These are phyloP conservation scores for Flaveria floridana DNA, from an alignment of 140 eudicot species.

Conservation along the genomic window DNA sequence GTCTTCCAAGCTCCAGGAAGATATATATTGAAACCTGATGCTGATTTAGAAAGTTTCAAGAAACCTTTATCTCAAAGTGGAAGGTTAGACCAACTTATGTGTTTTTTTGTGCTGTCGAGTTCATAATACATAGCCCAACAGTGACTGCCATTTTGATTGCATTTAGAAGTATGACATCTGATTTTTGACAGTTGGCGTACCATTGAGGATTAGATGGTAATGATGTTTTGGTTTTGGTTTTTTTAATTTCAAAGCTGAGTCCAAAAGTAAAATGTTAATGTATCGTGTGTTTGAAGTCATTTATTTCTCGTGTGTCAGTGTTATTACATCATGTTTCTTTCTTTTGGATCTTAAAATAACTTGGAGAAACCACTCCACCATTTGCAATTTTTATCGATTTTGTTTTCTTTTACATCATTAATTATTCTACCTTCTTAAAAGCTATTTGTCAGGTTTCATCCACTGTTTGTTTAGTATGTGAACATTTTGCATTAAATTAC, in stretches of 20 bases:
- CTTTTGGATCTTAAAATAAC: not conserved
- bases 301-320: not conserved
- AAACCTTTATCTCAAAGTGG: conserved; percentile 51
- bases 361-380: not conserved
- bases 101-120: not conserved
- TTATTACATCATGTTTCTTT: not conserved
- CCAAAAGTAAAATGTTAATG: not conserved
- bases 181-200: not conserved
- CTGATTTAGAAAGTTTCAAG: conserved; percentile 56
- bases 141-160: conserved; percentile 11
- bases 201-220: not conserved
- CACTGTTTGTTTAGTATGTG: not conserved
- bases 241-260: not conserved
- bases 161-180: not conserved
- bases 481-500: not conserved
- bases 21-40: conserved; percentile 69
- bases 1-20: conserved; percentile 71
- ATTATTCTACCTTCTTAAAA: not conserved
- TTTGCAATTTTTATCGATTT: too few species aligned
- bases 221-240: not conserved
- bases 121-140: not conserved
- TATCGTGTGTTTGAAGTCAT: not conserved
- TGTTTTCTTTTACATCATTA: not conserved
- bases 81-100: conserved; percentile 52
- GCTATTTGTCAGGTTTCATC: conserved; percentile 7